Evolutionary conservation across 345 rosid species (phyloP).

Genomic region (Citrus cavaleriei): DNA sequence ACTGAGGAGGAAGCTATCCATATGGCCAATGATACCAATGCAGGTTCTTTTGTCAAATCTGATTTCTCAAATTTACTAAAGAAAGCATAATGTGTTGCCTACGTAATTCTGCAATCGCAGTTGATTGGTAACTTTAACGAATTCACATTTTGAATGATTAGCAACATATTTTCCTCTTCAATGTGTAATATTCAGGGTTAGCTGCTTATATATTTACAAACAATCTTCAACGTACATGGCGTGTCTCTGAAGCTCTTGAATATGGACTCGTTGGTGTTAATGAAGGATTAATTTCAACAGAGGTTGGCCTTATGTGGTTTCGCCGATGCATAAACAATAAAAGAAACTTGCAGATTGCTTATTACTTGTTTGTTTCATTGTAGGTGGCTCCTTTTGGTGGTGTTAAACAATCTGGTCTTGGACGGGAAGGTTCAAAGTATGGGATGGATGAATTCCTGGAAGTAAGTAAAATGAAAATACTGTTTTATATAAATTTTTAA

Average conservation of each 20-base stretch:
- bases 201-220: conserved; percentile 93
- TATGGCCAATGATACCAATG: conserved; percentile 79
- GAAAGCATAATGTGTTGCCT: neutral
- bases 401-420: conserved; percentile 92
- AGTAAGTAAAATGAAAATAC: conserved; percentile 34
- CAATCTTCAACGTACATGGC: conserved; percentile 84
- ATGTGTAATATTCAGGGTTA: conserved; percentile 52
- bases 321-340: neutral
- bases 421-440: conserved; percentile 97
- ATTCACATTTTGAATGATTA: neutral
- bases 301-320: conserved; percentile 42
- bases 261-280: conserved; percentile 88
- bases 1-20: conserved; percentile 89
- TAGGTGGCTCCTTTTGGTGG: conserved; percentile 99
- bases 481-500: neutral
- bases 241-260: conserved; percentile 91
- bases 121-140: neutral
- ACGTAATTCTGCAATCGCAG: neutral
- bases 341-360: conserved; percentile 8
- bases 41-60: conserved; percentile 43
- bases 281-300: conserved; percentile 92
- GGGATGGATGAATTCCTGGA: conserved; percentile 94
- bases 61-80: neutral
- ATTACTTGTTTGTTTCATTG: conserved; percentile 3
- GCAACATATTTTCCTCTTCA: neutral